These are phyloP conservation scores for Paulownia fortunei DNA, from an alignment of 257 asterid genomes.

Conservation along the genomic window DNA sequence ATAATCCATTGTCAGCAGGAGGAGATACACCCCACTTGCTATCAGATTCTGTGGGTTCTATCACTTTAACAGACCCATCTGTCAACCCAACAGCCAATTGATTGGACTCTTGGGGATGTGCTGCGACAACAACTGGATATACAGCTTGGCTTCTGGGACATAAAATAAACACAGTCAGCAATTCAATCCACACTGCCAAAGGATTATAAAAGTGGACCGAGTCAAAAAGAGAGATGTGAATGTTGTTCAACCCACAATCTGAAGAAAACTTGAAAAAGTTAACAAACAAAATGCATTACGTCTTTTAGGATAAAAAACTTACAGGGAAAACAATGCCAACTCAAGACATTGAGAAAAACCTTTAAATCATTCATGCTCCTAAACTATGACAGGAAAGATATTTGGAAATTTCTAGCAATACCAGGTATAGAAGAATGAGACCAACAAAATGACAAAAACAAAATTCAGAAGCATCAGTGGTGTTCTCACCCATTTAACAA, in stretches of 20 bases:
- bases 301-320: neutral
- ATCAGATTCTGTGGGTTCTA: slow-evolving; percentile 90
- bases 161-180: slow-evolving; percentile 1
- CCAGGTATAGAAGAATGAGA: neutral
- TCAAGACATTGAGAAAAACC: neutral
- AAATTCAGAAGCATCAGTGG: neutral
- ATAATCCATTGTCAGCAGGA: slow-evolving; percentile 67
- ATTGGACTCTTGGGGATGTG: slow-evolving; percentile 85
- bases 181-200: neutral
- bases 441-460: neutral
- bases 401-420: neutral
- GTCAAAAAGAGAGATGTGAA: neutral
- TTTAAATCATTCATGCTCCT: neutral
- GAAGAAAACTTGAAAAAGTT: neutral
- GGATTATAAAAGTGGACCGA: neutral
- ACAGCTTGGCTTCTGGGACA: slow-evolving; percentile 67
- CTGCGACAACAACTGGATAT: slow-evolving; percentile 77
- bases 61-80: slow-evolving; percentile 91
- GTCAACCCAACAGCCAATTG: slow-evolving; percentile 90
- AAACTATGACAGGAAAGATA: neutral
- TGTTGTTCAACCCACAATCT: neutral
- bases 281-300: neutral
- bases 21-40: slow-evolving; percentile 84
- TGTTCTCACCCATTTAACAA: slow-evolving; percentile 72
- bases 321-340: neutral